These are phyloP conservation scores for Begonia masoniana DNA, from an alignment of 306 rosid genomes.

Conservation along the genomic window DNA sequence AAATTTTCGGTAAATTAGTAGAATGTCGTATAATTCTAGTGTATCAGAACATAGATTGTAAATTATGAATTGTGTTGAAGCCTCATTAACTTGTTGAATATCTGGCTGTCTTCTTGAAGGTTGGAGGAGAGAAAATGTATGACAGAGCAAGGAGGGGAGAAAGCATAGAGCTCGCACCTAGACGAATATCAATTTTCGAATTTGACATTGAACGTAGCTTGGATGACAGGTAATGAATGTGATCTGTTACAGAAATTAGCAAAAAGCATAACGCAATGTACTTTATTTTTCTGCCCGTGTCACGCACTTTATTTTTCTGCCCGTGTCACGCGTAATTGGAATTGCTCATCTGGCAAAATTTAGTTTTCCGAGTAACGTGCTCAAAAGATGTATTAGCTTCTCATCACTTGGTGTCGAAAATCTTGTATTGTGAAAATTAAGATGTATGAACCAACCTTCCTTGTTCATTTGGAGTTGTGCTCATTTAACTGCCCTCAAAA, in stretches of 20 bases:
- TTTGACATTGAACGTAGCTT: conserved; percentile 89
- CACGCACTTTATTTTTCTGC: too few relatives aligned
- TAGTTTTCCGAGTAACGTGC: conserved; percentile 76
- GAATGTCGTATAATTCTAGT: too few relatives aligned
- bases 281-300: too few relatives aligned
- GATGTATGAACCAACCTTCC: not conserved
- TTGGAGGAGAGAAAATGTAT: conserved; percentile 94
- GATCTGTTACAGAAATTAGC: not conserved
- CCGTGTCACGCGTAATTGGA: too few relatives aligned
- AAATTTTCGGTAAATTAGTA: too few relatives aligned
- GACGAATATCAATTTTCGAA: conserved; percentile 79
- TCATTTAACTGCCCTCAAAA: conserved; percentile 84
- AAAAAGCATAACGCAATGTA: too few relatives aligned
- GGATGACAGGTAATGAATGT: conserved; percentile 52
- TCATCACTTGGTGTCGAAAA: not conserved
- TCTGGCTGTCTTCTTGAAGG: conserved; percentile 28
- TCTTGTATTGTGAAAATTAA: not conserved
- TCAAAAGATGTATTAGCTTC: conserved; percentile 69
- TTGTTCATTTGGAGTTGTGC: conserved; percentile 54
- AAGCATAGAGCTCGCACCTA: conserved; percentile 84
- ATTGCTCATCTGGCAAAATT: conserved; percentile 61
- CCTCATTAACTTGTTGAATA: conserved; percentile 4
- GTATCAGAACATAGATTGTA: too few relatives aligned
- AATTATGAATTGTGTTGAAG: conserved; percentile 9
- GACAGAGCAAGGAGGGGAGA: conserved; percentile 98